phyloP scores from a whole-genome alignment of 495 filamentous ascomycete species.

The Daldinia concentrica region DNA sequence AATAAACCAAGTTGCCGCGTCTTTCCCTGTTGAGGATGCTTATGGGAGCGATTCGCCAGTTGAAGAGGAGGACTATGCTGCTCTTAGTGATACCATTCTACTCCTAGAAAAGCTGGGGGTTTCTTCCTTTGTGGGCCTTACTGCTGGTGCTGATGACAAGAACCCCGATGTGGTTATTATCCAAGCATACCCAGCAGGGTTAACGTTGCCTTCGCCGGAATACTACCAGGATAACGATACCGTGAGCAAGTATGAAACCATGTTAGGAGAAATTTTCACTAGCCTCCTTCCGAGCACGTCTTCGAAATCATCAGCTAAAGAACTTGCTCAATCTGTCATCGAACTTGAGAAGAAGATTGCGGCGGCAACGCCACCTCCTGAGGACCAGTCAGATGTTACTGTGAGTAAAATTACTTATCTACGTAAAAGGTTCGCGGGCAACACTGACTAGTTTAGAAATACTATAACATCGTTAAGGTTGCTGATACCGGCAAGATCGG shows the following conservation, averaged over 20 bases:
- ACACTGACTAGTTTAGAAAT: constrained; percentile 44
- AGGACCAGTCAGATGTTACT: constrained; percentile 54
- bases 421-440: background rate
- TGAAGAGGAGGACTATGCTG: constrained; percentile 48
- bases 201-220: constrained; percentile 71
- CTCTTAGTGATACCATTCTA: constrained; percentile 62
- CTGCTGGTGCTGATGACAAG: constrained; percentile 67
- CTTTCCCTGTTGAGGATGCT: constrained; percentile 57
- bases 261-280: constrained; percentile 52
- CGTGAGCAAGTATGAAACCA: constrained; percentile 61
- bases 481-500: constrained; percentile 61
- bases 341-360: constrained; percentile 70
- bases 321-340: constrained; percentile 56
- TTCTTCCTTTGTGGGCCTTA: constrained; percentile 56
- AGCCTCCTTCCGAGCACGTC: constrained; percentile 41
- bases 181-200: constrained; percentile 60
- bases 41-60: constrained; percentile 33
- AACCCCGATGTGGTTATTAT: constrained; percentile 70
- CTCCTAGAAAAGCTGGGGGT: constrained; percentile 64
- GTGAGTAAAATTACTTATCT: constrained; percentile 28
- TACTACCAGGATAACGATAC: constrained; percentile 68
- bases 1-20: constrained; percentile 49
- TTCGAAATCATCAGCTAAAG: constrained; percentile 33
- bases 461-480: constrained; percentile 47
- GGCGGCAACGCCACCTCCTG: constrained; percentile 64